Conservation (phyloP, 371 early-diverging fungal species). For the Rozella allomycis region DNA sequence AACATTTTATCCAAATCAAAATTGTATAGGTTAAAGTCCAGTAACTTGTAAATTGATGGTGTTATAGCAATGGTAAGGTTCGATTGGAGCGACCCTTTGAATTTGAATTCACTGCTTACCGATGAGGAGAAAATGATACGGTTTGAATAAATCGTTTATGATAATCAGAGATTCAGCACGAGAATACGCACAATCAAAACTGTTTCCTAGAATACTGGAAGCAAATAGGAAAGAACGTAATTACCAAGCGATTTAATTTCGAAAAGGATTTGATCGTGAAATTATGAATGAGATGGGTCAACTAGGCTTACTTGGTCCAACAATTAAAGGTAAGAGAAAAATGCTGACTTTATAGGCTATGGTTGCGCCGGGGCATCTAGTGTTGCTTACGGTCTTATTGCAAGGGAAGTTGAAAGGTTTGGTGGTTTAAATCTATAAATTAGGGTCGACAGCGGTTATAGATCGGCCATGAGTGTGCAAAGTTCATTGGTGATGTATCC, state of each 20-base stretch:
- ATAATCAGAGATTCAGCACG: slow-evolving; percentile 47
- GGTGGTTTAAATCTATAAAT: background rate
- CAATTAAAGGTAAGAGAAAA: too few species aligned
- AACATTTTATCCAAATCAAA: too few species aligned
- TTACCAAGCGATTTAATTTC: slow-evolving; percentile 3
- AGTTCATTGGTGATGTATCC: slow-evolving; percentile 94
- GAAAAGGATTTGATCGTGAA: slow-evolving; percentile 53
- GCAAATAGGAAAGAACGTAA: slow-evolving; percentile 71
- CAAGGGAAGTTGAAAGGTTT: slow-evolving; percentile 80
- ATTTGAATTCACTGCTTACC: slow-evolving; percentile 57
- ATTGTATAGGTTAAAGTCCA: too few species aligned
- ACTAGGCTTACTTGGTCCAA: slow-evolving; percentile 78
- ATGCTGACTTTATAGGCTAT: too few species aligned
- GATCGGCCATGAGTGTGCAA: slow-evolving; percentile 94
- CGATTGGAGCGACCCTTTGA: slow-evolving; percentile 42
- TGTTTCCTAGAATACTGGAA: slow-evolving; percentile 57
- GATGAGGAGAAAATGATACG: slow-evolving; percentile 67
- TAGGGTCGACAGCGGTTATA: slow-evolving; percentile 84
- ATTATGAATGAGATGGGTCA: slow-evolving; percentile 87
- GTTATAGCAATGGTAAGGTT: too few species aligned
- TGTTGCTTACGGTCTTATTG: slow-evolving; percentile 86
- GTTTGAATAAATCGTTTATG: slow-evolving; percentile 8
- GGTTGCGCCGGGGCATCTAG: slow-evolving; percentile 92
- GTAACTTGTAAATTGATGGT: too few species aligned
- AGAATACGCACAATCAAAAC: slow-evolving; percentile 67